Base-by-base conservation (phyloP, 108 stramenopile species). In the Nitzschia inconspicua region DNA sequence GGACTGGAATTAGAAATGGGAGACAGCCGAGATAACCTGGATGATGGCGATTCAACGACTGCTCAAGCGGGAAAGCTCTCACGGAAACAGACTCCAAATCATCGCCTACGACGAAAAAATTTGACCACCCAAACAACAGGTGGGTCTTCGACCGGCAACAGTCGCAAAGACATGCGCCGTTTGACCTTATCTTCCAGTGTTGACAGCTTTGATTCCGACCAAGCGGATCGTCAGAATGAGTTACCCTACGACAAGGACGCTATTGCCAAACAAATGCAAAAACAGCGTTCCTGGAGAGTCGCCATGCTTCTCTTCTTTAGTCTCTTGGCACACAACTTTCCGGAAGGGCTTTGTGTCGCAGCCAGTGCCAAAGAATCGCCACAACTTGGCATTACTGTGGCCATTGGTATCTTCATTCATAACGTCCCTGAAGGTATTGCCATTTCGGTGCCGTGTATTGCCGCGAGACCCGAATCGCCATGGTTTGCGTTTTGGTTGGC, bases 361-460 rank as follows among this genome's bases (percentile, higher is more conserved):
- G 89, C 89, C 0, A 79, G 77, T 8, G 65, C 84, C 2, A 54
- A 83, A 40, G 83, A 86, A 70, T 83, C 81, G 10, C 70, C 59
- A 42, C 70, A 83, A 44, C 58, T 91, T 59, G 89, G 89, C 3
- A 58, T 85, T 23, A 86, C 85, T 5, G 85, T 86, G 3, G 77
- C 85, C 7, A 67, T 86, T 62, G 83, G 85, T 8, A 91, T 91
- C 51, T 80, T 86, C 63, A 83, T 91, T 56, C 89, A 91, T 47
- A 91, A 91, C 55, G 86, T 91, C 26, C 89, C 89, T 40, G 89
- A 91, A 65, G 89, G 89, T 5, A 86, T 91, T 58, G 85, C 89
- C 0, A 86, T 91, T 58, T 20, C 83, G 30, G 79, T 91, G 25
- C 89, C 89, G 8, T 91, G 89, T 48, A 72, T 91, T 25, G 81